Evolutionary conservation across 768 basidiomycete genomes (phyloP).

Genomic region (Omphalotus guepiniiformis): DNA sequence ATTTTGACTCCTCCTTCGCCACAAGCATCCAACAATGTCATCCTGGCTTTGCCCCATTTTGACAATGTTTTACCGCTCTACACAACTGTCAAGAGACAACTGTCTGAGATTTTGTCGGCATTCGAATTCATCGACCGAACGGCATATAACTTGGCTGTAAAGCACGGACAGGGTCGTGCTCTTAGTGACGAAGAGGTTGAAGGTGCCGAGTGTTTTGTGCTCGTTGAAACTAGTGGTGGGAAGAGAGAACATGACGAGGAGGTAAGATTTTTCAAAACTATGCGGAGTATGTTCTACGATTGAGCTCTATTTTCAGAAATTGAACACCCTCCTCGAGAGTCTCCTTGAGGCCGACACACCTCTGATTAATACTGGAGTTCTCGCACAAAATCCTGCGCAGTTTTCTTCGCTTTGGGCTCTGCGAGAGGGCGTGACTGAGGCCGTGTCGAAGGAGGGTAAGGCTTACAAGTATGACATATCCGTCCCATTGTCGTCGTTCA

Average conservation of each 20-base stretch:
- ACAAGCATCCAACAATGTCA: conserved; percentile 84
- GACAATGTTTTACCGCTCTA: conserved; percentile 84
- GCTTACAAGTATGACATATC: conserved; percentile 97
- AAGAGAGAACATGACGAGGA: conserved; percentile 91
- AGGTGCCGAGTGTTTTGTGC: conserved; percentile 82
- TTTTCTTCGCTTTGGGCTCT: conserved; percentile 88
- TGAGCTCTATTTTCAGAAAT: conserved; percentile 59
- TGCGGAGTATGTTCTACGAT: background rate
- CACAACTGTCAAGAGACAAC: conserved; percentile 69
- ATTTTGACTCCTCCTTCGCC: conserved; percentile 86
- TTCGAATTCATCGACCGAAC: conserved; percentile 95
- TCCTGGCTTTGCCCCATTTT: conserved; percentile 85
- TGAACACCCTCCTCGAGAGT: conserved; percentile 70
- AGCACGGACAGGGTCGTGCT: conserved; percentile 77
- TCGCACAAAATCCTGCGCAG: conserved; percentile 88
- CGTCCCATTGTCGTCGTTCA: conserved; percentile 81
- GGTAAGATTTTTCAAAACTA: conserved; percentile 37
- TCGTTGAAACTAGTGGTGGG: conserved; percentile 93
- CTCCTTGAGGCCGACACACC: conserved; percentile 66
- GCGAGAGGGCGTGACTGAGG: conserved; percentile 90
- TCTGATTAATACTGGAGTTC: conserved; percentile 83
- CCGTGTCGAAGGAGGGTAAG: conserved; percentile 89
- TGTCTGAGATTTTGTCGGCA: conserved; percentile 94
- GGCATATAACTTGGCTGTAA: conserved; percentile 78
- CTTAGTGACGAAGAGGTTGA: conserved; percentile 70